These are phyloP conservation scores for Aspergillus sergii DNA, from an alignment of 2,329 filamentous ascomycete species.

Conservation along the genomic window DNA sequence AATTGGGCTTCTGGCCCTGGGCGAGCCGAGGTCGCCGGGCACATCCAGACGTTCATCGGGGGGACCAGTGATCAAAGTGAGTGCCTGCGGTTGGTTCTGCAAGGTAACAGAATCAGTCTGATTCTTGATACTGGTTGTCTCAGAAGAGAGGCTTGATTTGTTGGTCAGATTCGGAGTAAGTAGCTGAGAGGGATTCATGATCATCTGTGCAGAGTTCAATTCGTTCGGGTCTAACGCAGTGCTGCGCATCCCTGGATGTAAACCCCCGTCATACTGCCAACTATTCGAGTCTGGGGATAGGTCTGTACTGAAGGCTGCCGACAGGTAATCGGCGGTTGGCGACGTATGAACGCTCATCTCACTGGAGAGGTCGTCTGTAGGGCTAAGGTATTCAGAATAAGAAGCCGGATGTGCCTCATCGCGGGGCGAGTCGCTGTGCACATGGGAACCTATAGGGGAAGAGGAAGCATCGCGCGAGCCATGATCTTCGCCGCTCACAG, in stretches of 20 bases:
- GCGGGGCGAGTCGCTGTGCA: slow-evolving; percentile 12
- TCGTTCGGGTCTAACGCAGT: slow-evolving; percentile 10
- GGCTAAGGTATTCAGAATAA: slow-evolving; percentile 33
- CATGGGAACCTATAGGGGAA: slow-evolving; percentile 15
- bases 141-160: slow-evolving; percentile 32
- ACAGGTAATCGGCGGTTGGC: slow-evolving; percentile 25
- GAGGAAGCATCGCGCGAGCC: slow-evolving; percentile 18
- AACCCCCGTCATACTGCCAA: slow-evolving; percentile 14
- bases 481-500: slow-evolving; percentile 25
- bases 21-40: slow-evolving; percentile 20
- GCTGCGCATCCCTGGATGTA: slow-evolving; percentile 6
- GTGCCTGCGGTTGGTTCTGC: slow-evolving; percentile 23
- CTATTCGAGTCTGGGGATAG: slow-evolving; percentile 16
- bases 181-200: slow-evolving; percentile 31
- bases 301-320: slow-evolving; percentile 24
- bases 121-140: slow-evolving; percentile 15
- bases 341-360: slow-evolving; percentile 33
- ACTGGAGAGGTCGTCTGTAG: slow-evolving; percentile 31
- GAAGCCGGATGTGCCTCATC: slow-evolving; percentile 22
- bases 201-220: slow-evolving; percentile 19
- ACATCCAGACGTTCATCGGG: slow-evolving; percentile 28
- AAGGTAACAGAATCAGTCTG: slow-evolving; percentile 19
- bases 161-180: slow-evolving; percentile 36
- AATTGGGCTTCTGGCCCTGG: slow-evolving; percentile 44
- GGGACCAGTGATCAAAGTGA: slow-evolving; percentile 29